Percentiles rank a stretch among this genome's conserved stretches.
Evolutionary conservation across 139 green algal species (phyloP).

Genomic region (Chlorella vulgaris): DNA sequence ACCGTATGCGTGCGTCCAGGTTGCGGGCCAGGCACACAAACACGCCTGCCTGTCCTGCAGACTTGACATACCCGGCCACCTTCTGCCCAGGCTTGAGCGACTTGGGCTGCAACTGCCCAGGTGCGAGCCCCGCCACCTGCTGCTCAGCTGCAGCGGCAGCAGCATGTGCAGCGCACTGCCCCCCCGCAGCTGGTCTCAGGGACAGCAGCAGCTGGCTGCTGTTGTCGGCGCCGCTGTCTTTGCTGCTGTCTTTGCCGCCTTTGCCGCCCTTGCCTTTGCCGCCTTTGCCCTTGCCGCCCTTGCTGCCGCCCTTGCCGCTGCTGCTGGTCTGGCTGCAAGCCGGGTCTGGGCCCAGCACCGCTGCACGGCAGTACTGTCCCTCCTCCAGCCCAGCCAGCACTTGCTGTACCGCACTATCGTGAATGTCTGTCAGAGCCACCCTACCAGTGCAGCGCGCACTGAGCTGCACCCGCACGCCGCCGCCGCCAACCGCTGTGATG

Average conservation of each 20-base stretch:
- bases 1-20: slow-evolving; percentile 68
- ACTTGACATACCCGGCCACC: slow-evolving; percentile 79
- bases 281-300: neutral
- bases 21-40: slow-evolving; percentile 66
- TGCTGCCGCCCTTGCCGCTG: neutral
- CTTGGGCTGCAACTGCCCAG: slow-evolving; percentile 9
- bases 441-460: slow-evolving; percentile 40
- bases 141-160: neutral
- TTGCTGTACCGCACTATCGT: slow-evolving; percentile 70
- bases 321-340: neutral
- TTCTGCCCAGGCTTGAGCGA: slow-evolving; percentile 13
- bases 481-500: slow-evolving; percentile 45
- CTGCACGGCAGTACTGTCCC: slow-evolving; percentile 58
- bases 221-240: neutral
- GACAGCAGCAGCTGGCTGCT: slow-evolving; percentile 51
- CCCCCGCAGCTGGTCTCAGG: slow-evolving; percentile 62
- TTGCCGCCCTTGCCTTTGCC: neutral
- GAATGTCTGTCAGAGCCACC: slow-evolving; percentile 83
- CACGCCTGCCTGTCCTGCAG: slow-evolving; percentile 52
- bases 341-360: slow-evolving; percentile 41
- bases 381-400: slow-evolving; percentile 62
- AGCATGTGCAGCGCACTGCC: slow-evolving; percentile 32
- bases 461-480: slow-evolving; percentile 73
- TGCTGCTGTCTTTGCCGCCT: slow-evolving; percentile 2
- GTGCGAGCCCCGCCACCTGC: neutral